These are phyloP conservation scores for Mycena polygramma DNA, from an alignment of 768 basidiomycete genomes.

Conservation along the genomic window DNA sequence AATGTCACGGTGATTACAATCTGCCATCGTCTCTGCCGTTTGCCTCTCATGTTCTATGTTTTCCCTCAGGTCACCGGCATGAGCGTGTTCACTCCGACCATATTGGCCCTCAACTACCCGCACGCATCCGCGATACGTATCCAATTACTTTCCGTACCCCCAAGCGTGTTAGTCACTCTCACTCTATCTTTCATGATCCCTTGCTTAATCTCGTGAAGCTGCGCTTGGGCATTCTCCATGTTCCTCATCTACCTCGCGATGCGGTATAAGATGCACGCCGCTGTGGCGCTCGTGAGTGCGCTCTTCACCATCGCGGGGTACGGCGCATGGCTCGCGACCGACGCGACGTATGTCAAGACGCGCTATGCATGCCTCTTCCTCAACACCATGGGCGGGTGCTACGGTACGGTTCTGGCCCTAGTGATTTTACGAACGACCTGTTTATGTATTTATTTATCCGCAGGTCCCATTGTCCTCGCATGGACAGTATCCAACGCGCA, in stretches of 20 bases:
- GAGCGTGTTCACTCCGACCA: slow-evolving; percentile 22
- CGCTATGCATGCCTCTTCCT: slow-evolving; percentile 22
- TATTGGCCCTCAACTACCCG: slow-evolving; percentile 21
- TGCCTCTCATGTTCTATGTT: not conserved
- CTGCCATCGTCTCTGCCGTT: not conserved
- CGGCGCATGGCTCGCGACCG: slow-evolving; percentile 25
- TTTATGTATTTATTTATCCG: not conserved
- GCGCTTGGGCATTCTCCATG: slow-evolving; percentile 16
- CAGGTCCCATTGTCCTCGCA: slow-evolving; percentile 22
- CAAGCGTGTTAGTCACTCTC: not conserved
- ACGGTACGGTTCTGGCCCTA: not conserved
- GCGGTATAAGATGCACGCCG: not conserved
- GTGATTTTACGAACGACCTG: not conserved
- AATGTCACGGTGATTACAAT: slow-evolving; percentile 3
- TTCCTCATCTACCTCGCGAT: slow-evolving; percentile 16
- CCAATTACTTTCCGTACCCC: slow-evolving; percentile 19
- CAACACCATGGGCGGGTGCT: slow-evolving; percentile 19
- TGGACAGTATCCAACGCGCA: slow-evolving; percentile 19
- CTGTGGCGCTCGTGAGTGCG: slow-evolving; percentile 7
- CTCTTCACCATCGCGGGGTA: slow-evolving; percentile 13
- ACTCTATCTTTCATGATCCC: too few species aligned
- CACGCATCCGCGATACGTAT: not conserved
- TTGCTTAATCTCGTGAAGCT: not conserved
- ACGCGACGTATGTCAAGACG: slow-evolving; percentile 12
- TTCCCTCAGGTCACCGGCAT: slow-evolving; percentile 5